Evolutionary conservation across 768 basidiomycete genomes (phyloP), one percentile per base, ranked within the genome.

Genomic region (Phylloporus arenicola): DNA sequence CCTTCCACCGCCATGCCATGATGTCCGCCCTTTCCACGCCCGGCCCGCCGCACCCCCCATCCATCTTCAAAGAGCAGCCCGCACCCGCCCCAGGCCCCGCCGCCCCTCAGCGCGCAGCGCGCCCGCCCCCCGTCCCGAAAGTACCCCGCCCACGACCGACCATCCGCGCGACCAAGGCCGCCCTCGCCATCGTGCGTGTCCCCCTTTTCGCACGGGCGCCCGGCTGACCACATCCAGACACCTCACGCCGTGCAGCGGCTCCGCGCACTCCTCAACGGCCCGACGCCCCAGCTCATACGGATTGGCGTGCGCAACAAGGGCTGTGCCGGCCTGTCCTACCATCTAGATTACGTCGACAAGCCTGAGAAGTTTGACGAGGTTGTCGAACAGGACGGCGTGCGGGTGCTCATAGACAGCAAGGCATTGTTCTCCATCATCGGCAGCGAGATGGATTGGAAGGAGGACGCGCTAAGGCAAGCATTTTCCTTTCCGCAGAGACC

Each of bases 361-460:
- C 84, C 91, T 1, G 89, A 80, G 5, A 87, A 84, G 68, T 97
- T 98, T 60, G 96, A 99, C 71, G 96, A 98, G 64, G 80, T 97
- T 16, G 93, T 98, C 19, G 84, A 92, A 66, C 96, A 98, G 70
- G 93, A 97, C 57, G 95, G 88, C 2, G 91, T 96, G 22, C 80
- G 76, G 57, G 95, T 99, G 40, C 74, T 98, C 54, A 92, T 98
- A 65, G 96, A 99, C 72, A 87, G 85, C 64, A 97, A 94, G 69
- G 96, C 96, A 22, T 71, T 99, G 56, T 98, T 99, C 67, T 92
- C 89, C 51, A 96, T 99, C 58, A 96, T 99, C 53, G 96, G 96
- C 44, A 95, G 92, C 68, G 89, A 90, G 76, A 99, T 99, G 96
- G 92, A 95, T 64, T 99, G 96, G 96, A 78, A 83, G 52, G 96